Evolutionary conservation across 2,329 filamentous ascomycete genomes (phyloP).

Genomic region (Venturia asperata): DNA sequence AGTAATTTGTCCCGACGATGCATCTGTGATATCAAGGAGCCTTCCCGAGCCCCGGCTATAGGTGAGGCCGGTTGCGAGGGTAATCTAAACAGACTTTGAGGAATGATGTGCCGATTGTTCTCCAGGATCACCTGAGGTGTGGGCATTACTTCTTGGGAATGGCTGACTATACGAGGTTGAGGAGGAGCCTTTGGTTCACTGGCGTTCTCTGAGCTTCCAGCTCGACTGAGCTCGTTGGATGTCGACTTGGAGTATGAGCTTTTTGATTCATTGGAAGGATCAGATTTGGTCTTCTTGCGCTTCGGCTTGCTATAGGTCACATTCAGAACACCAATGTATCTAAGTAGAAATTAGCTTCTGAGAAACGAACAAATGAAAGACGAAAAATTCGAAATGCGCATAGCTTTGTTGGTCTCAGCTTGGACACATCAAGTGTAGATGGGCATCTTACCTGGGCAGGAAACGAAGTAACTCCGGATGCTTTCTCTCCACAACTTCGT

Average conservation of each 20-base stretch:
- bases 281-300: constrained; percentile 39
- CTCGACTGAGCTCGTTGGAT: constrained; percentile 16
- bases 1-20: constrained; percentile 26
- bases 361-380: constrained; percentile 2
- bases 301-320: constrained; percentile 87
- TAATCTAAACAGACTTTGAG: constrained; percentile 69
- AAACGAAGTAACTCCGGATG: constrained; percentile 88
- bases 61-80: constrained; percentile 38
- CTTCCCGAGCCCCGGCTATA: constrained; percentile 23
- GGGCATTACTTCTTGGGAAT: constrained; percentile 67
- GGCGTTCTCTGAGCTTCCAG: constrained; percentile 14
- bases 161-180: constrained; percentile 54
- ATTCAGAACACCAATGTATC: constrained; percentile 94
- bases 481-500: constrained; percentile 86
- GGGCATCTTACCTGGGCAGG: constrained; percentile 58
- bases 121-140: constrained; percentile 89
- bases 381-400: neutral
- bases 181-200: constrained; percentile 22
- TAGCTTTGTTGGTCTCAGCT: constrained; percentile 38
- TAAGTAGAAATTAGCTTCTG: constrained; percentile 39
- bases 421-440: constrained; percentile 25
- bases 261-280: constrained; percentile 2
- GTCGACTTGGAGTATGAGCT: constrained; percentile 21
- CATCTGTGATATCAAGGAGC: constrained; percentile 28
- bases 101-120: constrained; percentile 89